These are phyloP conservation scores for Sclerotinia subarctica DNA, from an alignment of 2,329 filamentous ascomycete genomes.

Conservation along the genomic window DNA sequence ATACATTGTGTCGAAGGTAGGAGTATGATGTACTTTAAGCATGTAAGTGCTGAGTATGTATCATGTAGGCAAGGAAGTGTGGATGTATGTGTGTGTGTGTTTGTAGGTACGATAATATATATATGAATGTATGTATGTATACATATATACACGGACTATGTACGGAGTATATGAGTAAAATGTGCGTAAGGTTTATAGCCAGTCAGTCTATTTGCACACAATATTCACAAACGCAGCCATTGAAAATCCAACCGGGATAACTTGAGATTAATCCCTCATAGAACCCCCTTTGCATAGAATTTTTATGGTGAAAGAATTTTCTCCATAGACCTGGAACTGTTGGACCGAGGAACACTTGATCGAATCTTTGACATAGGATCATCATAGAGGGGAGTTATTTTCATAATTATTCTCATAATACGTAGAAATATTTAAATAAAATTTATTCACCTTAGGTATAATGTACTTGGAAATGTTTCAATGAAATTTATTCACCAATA, in stretches of 20 bases:
- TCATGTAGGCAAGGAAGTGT: background rate
- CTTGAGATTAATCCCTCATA: slow-evolving; percentile 12
- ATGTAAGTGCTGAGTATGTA: background rate
- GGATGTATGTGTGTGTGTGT: background rate
- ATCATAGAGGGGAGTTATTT: too few relatives aligned
- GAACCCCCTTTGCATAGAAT: background rate
- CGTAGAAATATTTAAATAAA: too few relatives aligned
- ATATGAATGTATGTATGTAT: background rate
- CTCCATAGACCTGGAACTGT: background rate
- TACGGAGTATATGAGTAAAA: background rate
- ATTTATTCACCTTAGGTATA: too few relatives aligned
- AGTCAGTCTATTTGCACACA: too few relatives aligned
- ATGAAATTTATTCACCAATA: too few relatives aligned
- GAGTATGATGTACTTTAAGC: background rate
- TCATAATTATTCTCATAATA: background rate
- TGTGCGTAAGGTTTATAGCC: too few relatives aligned
- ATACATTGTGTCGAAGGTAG: background rate
- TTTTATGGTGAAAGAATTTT: background rate
- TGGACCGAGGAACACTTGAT: background rate
- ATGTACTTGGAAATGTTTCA: too few relatives aligned
- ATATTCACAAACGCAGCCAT: background rate
- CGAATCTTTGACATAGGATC: background rate
- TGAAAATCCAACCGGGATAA: background rate
- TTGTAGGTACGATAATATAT: background rate
- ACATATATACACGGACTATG: background rate